These are phyloP conservation scores for Camelina hispida DNA, from an alignment of 345 rosid genomes.

Conservation along the genomic window DNA sequence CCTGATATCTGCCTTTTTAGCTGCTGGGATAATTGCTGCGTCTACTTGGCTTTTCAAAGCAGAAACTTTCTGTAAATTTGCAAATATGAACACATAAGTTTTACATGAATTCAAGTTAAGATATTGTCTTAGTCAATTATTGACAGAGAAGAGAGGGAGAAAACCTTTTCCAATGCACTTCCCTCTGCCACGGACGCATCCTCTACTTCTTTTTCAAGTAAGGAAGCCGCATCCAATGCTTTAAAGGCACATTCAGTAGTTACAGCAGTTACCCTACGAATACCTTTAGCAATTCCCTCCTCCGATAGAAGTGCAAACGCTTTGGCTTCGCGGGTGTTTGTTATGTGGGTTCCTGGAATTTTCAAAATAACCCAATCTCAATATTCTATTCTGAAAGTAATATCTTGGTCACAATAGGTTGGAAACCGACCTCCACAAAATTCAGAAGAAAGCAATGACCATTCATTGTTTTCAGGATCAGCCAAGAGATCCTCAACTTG, in stretches of 20 bases:
- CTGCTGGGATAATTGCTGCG: conserved; percentile 76
- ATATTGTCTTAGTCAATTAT: not conserved
- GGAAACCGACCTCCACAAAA: conserved; percentile 87
- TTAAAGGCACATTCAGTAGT: conserved; percentile 79
- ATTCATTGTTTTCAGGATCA: conserved; percentile 81
- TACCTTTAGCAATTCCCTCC: conserved; percentile 96
- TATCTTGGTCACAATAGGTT: not conserved
- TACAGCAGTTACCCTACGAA: conserved; percentile 88
- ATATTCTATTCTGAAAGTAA: conserved; percentile 27
- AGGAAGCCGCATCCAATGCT: conserved; percentile 65
- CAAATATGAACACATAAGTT: conserved; percentile 26
- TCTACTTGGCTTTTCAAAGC: conserved; percentile 81
- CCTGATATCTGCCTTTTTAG: conserved; percentile 85
- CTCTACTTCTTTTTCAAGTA: conserved; percentile 70
- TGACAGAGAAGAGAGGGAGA: conserved; percentile 3
- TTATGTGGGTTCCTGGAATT: conserved; percentile 77
- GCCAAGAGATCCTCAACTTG: conserved; percentile 80
- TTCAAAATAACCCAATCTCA: conserved; percentile 37
- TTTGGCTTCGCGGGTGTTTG: conserved; percentile 91
- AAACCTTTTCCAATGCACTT: conserved; percentile 82
- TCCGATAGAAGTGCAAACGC: conserved; percentile 94
- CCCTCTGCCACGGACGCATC: conserved; percentile 72
- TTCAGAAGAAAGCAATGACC: conserved; percentile 76
- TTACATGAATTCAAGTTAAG: not conserved
- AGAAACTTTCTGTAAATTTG: conserved; percentile 67